Percentiles rank a stretch among this genome's conserved stretches.
phyloP scores from a whole-genome alignment of 192 early-diverging fungal species.

The Irineochytrium annulatum region DNA sequence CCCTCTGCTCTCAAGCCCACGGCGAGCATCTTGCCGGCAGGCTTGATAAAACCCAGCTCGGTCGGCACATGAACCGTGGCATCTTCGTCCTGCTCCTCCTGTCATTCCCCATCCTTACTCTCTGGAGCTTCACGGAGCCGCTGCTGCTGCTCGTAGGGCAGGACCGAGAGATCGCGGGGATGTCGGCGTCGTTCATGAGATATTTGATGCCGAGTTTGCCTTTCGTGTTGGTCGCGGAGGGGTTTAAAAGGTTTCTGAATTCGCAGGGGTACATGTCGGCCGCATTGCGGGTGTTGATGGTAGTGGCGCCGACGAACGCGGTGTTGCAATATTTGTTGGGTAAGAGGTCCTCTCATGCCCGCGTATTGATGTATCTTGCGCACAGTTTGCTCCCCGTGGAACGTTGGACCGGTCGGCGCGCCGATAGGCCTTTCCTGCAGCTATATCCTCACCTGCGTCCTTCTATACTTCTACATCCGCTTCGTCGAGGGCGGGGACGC shows the following conservation, averaged over 20 bases:
- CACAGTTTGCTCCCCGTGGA: conserved; percentile 71
- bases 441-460: conserved; percentile 65
- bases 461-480: conserved; percentile 59
- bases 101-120: conserved; percentile 62
- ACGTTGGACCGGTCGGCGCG: conserved; percentile 79
- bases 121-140: conserved; percentile 69
- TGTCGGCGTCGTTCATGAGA: conserved; percentile 67
- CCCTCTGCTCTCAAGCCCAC: conserved; percentile 45
- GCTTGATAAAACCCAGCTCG: not conserved
- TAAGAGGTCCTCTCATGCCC: no score
- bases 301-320: conserved; percentile 68
- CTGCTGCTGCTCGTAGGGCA: conserved; percentile 72
- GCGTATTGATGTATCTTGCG: no score
- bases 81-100: conserved; percentile 69
- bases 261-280: conserved; percentile 60
- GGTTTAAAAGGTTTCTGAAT: conserved; percentile 80
- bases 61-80: conserved; percentile 50
- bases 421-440: conserved; percentile 72
- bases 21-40: not conserved
- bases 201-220: conserved; percentile 68
- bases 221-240: conserved; percentile 77
- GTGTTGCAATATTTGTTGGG: conserved; percentile 70
- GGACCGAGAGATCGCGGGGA: conserved; percentile 58
- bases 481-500: conserved; percentile 57
- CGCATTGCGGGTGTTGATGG: conserved; percentile 48